phyloP scores from a whole-genome alignment of 78 protist species.

The Mantamonas sphyraenae region DNA sequence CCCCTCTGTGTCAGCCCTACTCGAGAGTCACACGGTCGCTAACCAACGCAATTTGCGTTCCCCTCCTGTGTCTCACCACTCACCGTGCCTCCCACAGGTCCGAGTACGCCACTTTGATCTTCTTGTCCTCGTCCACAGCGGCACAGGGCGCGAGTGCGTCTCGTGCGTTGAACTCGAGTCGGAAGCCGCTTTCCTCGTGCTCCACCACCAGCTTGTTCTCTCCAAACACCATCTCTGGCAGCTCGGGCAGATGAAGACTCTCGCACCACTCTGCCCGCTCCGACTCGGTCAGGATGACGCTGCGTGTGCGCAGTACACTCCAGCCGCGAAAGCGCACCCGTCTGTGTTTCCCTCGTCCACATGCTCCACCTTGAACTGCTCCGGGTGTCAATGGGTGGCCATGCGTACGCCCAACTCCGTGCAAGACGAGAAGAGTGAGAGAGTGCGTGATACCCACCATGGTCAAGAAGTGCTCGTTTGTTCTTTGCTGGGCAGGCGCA shows the following conservation, averaged over 20 bases:
- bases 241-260: background rate
- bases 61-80: background rate
- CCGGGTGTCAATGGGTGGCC: too few relatives aligned
- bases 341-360: too few relatives aligned
- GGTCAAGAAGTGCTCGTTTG: too few relatives aligned
- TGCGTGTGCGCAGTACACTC: too few relatives aligned
- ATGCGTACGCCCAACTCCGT: too few relatives aligned
- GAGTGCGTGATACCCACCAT: too few relatives aligned
- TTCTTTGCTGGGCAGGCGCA: too few relatives aligned
- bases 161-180: conserved; percentile 29
- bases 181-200: conserved; percentile 12
- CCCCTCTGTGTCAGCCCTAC: background rate
- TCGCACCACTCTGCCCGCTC: background rate
- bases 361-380: too few relatives aligned
- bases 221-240: conserved; percentile 62
- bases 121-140: background rate
- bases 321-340: too few relatives aligned
- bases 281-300: too few relatives aligned
- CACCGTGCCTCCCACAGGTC: background rate
- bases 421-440: too few relatives aligned
- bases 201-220: conserved; percentile 24
- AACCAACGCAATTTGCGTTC: too few relatives aligned
- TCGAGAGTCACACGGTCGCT: background rate
- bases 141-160: conserved; percentile 36
- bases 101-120: background rate